Evolutionary conservation across 768 basidiomycete genomes (phyloP).

Genomic region (Sarcodon sp.): DNA sequence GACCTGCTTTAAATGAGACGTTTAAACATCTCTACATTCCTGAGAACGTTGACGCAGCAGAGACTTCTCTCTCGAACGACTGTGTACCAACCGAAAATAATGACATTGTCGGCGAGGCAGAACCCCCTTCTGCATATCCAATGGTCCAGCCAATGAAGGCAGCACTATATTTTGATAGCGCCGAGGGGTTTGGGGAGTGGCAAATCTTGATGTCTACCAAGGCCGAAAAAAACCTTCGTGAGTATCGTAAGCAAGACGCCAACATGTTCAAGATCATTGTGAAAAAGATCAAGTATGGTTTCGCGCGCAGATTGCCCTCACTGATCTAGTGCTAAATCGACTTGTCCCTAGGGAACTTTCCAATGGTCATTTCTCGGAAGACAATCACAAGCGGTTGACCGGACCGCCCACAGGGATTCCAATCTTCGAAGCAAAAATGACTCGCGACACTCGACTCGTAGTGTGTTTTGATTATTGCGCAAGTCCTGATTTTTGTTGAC

Average conservation of each 20-base stretch:
- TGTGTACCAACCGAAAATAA: not conserved
- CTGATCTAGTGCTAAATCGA: not conserved
- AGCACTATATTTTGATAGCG: slow-evolving; percentile 45
- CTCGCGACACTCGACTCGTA: slow-evolving; percentile 18
- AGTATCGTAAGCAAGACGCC: slow-evolving; percentile 28
- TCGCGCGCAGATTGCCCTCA: not conserved
- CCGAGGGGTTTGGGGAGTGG: slow-evolving; percentile 55
- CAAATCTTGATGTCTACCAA: slow-evolving; percentile 38
- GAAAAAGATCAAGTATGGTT: slow-evolving; percentile 53
- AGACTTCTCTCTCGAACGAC: not conserved
- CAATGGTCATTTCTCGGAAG: slow-evolving; percentile 48
- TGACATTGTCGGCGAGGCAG: not conserved
- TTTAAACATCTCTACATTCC: slow-evolving; percentile 5
- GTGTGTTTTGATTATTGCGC: slow-evolving; percentile 4
- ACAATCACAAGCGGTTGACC: slow-evolving; percentile 50
- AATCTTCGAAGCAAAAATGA: slow-evolving; percentile 56
- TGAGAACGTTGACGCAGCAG: not conserved
- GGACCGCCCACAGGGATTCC: slow-evolving; percentile 31
- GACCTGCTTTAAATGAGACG: not conserved
- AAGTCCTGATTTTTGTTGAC: not conserved
- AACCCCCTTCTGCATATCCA: slow-evolving; percentile 23
- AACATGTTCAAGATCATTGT: slow-evolving; percentile 39
- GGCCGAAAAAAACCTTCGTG: slow-evolving; percentile 36
- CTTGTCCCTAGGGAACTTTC: slow-evolving; percentile 36
- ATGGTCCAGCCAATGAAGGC: slow-evolving; percentile 46